Base-by-base conservation (phyloP, 768 basidiomycete species). In the Calocera cornea region DNA sequence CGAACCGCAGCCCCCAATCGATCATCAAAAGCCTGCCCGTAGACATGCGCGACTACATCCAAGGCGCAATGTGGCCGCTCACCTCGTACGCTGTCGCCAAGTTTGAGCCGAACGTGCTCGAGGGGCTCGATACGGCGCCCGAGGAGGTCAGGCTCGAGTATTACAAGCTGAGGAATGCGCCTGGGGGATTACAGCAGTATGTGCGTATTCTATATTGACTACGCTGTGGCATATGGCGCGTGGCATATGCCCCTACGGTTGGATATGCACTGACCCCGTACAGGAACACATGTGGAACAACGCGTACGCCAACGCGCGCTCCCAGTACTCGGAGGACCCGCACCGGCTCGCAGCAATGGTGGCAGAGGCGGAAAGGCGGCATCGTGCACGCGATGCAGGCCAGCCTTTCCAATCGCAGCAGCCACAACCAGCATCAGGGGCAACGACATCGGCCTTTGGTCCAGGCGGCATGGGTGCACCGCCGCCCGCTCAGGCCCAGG, bases 41-140 rank as follows among this genome's bases (percentile, higher is more conserved):
- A 3, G 54, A 60, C 54, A 60, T 60, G 54, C 54, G 31, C 7
- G 54, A 60, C 31, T 29, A 27, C 10, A 5, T 60, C 5, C 54
- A 60, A 3, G 54, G 54, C 54, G 31, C 14, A 5, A 33, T 81
- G 14, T 97, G 89, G 87, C 87, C 88, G 16, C 78, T 95, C 0
- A 86, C 90, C 0, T 87, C 84, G 0, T 95, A 89, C 74, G 92
- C 82, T 0, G 84, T 90, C 24, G 83, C 85, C 2, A 95, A 94
- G 73, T 72, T 82, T 68, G 90, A 92, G 70, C 85, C 85, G 0
- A 83, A 79, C 24, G 70, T 95, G 3, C 75, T 97, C 19, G 66
- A 77, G 10, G 86, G 84, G 1, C 75, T 88, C 34, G 92, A 97
- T 70, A 80, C 87, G 69, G 88, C 86, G 0, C 83, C 83, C 0